A percentile compares a stretch with the other conserved stretches of the same genome.
Evolutionary conservation across 1,284 basidiomycete genomes (phyloP).

Genomic region (Marasmius fiardii): DNA sequence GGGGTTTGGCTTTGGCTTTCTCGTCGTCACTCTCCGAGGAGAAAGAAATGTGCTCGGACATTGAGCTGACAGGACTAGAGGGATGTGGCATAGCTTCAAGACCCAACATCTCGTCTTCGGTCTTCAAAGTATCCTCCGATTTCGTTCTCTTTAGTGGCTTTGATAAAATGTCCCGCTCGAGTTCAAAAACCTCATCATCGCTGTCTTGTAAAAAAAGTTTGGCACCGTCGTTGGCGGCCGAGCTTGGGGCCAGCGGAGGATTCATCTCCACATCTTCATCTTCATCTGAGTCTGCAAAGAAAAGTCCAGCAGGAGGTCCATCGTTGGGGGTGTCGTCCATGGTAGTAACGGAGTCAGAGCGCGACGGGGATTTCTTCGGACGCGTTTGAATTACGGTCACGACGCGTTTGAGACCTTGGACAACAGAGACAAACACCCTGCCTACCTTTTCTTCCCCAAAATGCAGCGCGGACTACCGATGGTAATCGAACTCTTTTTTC

Average conservation of each 20-base stretch:
- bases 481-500: slow-evolving; percentile 31
- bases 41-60: slow-evolving; percentile 19
- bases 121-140: slow-evolving; percentile 23
- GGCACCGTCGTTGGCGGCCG: background rate
- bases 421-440: slow-evolving; percentile 31
- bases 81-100: slow-evolving; percentile 32
- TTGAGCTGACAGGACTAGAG: slow-evolving; percentile 40
- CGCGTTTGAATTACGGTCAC: slow-evolving; percentile 17
- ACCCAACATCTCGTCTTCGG: slow-evolving; percentile 28
- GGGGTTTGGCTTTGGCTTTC: slow-evolving; percentile 21
- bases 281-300: slow-evolving; percentile 50
- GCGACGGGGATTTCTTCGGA: slow-evolving; percentile 7
- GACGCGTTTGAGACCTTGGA: slow-evolving; percentile 23
- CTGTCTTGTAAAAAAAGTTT: slow-evolving; percentile 55
- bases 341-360: slow-evolving; percentile 5
- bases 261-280: slow-evolving; percentile 25
- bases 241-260: background rate
- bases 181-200: slow-evolving; percentile 47
- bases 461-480: slow-evolving; percentile 77
- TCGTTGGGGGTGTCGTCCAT: slow-evolving; percentile 26
- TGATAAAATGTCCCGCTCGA: slow-evolving; percentile 5
- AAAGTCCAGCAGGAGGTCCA: slow-evolving; percentile 32
- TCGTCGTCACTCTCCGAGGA: slow-evolving; percentile 22
- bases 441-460: slow-evolving; percentile 31
- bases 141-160: slow-evolving; percentile 16